Evolutionary conservation across 257 asterid genomes (phyloP), one percentile per base, ranked within the genome.

Genomic region (Gynochthodes officinalis): DNA sequence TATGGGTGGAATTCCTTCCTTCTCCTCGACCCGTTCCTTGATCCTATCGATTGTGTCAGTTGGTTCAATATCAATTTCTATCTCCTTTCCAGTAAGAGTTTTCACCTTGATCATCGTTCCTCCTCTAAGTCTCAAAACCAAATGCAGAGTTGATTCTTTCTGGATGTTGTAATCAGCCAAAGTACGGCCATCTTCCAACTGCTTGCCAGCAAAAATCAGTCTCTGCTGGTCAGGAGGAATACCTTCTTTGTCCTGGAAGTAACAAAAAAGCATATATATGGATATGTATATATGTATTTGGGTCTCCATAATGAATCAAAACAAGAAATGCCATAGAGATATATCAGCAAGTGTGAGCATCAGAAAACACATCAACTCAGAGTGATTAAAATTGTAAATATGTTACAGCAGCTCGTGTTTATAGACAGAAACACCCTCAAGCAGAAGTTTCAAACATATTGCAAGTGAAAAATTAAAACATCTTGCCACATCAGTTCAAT

Each of bases 71-170:
- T 89, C 95, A 8, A 85, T 85, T 75, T 86, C 92, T 60, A 85
- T 86, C 77, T 89, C 92, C 74, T 89, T 86, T 37, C 95, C 92
- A 25, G 90, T 82, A 65, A 89, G 89, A 73, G 90, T 89, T 72
- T 89, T 86, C 46, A 89, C 92, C 85, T 89, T 89, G 82, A 89
- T 89, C 95, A 86, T 86, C 35, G 91, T 89, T 77, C 92, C 92
- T 65, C 92, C 95, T 69, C 90, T 81, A 43, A 88, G 95, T 75
- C 91, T 86, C 80, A 84, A 76, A 71, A 83, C 89, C 63, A 86
- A 89, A 74, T 88, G 90, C 69, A 88, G 91, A 1, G 95, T 88
- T 42, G 90, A 88, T 70, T 84, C 87, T 70, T 84, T 86, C 76
- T 85, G 91, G 77, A 88, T 85, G 67, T 88, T 80, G 77, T 88